Evolutionary conservation across 148 eudicot species (phyloP).

Genomic region (Arctostaphylos glauca): DNA sequence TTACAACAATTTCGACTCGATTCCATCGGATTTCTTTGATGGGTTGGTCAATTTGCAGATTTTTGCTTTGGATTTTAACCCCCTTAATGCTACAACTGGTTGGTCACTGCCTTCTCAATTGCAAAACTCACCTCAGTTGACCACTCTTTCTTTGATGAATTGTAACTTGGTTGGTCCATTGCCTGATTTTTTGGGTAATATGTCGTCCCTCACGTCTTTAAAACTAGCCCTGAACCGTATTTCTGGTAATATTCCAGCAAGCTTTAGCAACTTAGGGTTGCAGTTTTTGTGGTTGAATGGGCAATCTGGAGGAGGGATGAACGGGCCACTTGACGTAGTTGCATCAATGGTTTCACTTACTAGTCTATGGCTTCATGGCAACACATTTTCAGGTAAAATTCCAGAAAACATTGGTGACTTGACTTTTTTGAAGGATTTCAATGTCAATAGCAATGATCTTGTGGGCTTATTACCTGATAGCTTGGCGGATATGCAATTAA

Average conservation of each 20-base stretch:
- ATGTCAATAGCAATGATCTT: conserved; percentile 72
- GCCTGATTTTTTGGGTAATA: conserved; percentile 73
- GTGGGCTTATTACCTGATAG: conserved; percentile 79
- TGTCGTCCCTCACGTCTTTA: conserved; percentile 55
- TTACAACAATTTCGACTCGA: conserved; percentile 64
- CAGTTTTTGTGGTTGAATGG: conserved; percentile 77
- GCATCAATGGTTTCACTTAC: conserved; percentile 69
- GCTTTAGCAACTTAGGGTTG: conserved; percentile 56
- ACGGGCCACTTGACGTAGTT: conserved; percentile 67
- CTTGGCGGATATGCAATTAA: conserved; percentile 60
- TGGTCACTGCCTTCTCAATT: conserved; percentile 72
- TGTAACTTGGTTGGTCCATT: conserved; percentile 75
- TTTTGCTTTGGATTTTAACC: conserved; percentile 74
- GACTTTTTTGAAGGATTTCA: conserved; percentile 55
- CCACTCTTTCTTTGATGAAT: conserved; percentile 52
- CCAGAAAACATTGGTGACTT: conserved; percentile 59
- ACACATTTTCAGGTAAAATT: conserved; percentile 72
- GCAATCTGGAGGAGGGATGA: conserved; percentile 67
- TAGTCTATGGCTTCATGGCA: conserved; percentile 96
- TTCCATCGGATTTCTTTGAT: conserved; percentile 82
- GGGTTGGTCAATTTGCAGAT: conserved; percentile 67
- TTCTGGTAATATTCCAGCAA: conserved; percentile 61
- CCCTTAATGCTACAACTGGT: conserved; percentile 66
- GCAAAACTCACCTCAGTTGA: conserved; percentile 60
- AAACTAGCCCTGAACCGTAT: conserved; percentile 57